A percentile compares a stretch with the other conserved stretches of the same genome.
Evolutionary conservation across 148 eudicot species (phyloP).

Genomic region (Dysphania ambrosioides): DNA sequence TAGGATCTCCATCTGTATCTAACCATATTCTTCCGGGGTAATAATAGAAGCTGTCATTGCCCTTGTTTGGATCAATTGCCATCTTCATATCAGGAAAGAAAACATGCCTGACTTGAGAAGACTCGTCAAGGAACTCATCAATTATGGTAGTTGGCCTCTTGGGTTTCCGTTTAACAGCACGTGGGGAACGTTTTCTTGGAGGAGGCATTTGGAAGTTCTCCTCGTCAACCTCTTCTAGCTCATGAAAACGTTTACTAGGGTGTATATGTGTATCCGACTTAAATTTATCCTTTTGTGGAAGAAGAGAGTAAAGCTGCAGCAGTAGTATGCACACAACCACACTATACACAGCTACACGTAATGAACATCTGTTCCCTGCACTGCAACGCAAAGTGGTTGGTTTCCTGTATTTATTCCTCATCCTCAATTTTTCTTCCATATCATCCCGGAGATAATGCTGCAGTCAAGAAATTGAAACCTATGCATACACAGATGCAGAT

Average conservation of each 20-base stretch:
- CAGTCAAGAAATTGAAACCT: conserved; percentile 62
- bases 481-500: conserved; percentile 61
- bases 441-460: conserved; percentile 58
- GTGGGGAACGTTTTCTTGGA: conserved; percentile 86
- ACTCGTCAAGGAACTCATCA: conserved; percentile 91
- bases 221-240: conserved; percentile 76
- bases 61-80: conserved; percentile 69
- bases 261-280: conserved; percentile 30
- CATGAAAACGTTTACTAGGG: conserved; percentile 38
- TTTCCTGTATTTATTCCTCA: conserved; percentile 90
- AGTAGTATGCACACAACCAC: conserved; percentile 58
- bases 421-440: conserved; percentile 60
- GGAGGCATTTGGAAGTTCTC: conserved; percentile 82
- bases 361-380: conserved; percentile 79
- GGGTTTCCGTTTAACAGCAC: conserved; percentile 83
- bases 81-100: conserved; percentile 72
- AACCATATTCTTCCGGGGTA: conserved; percentile 92
- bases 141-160: conserved; percentile 56
- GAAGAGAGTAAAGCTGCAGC: conserved; percentile 58
- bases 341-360: conserved; percentile 49
- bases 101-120: conserved; percentile 71
- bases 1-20: conserved; percentile 92
- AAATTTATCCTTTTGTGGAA: conserved; percentile 35
- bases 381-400: conserved; percentile 78
- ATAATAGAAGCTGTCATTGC: conserved; percentile 61